Evolutionary conservation across 148 eudicot species (phyloP), one percentile per base, ranked within the genome.

Genomic region (Camellia lanceoleosa): DNA sequence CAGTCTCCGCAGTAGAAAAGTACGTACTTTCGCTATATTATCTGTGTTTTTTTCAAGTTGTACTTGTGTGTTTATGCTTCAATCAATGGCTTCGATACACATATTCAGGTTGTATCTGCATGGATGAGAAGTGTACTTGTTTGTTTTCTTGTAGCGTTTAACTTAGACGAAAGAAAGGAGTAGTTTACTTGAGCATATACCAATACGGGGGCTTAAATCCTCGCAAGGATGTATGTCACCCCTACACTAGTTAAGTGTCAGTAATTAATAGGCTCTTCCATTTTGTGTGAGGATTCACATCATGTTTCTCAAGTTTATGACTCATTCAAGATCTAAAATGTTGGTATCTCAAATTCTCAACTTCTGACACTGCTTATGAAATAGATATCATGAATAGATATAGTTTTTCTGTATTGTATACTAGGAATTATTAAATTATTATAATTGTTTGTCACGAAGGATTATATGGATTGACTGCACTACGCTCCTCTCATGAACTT

Each of bases 1-100:
- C 94, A 95, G 98, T 83, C 95, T 95, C 74, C 90, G 98, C 60
- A 95, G 92, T 83, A 87, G 93, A 82, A 95, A 91, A 97, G 98
- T 93, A 19, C 81, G 60, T 74, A 47, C 58, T 38, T 7, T 56
- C 60, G 4, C n/a, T 59, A 10, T 16, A 41, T 10, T 75, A 56
- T 47, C 52, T 80, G n/a, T 15, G 0, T 70, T 52, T 30, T 70
- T 68, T 70, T 70, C 74, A 47, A 68, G 47, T 19, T 70, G 38
- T 46, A 38, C 49, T 70, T 54, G 58, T 55, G 13, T 55, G 11
- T 55, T 7, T 72, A 11, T 5, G 60, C n/a, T 51, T 72, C 59
- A 19, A 8, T 12, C 38, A 30, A 8, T 55, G 38, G 38, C 38
- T 30, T 30, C 38, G 38, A 12, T 8, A 12, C 14, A 8, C 59